These are phyloP conservation scores for Colletotrichum sublineola DNA, from an alignment of 2,329 filamentous ascomycete species.

Conservation along the genomic window DNA sequence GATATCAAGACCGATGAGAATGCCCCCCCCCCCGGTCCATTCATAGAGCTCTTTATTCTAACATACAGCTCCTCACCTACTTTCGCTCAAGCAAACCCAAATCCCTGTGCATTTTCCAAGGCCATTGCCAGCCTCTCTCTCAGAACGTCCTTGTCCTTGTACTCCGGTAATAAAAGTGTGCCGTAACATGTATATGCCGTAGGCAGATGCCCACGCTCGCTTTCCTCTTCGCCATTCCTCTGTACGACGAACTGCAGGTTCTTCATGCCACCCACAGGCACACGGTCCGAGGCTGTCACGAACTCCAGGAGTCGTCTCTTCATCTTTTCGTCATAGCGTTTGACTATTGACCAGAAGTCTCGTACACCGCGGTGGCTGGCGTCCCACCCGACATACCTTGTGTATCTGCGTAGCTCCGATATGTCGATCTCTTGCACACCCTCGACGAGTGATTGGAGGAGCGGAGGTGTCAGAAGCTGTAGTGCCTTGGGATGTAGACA, in stretches of 20 bases:
- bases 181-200: constrained; percentile 96
- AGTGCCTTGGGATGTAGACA: constrained; percentile 80
- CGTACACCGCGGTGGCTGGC: constrained; percentile 76
- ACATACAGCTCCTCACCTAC: constrained; percentile 13
- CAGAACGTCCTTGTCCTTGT: constrained; percentile 77
- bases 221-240: constrained; percentile 76
- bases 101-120: constrained; percentile 88
- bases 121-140: constrained; percentile 84
- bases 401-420: constrained; percentile 75
- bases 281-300: constrained; percentile 90
- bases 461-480: constrained; percentile 76
- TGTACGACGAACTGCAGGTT: constrained; percentile 89
- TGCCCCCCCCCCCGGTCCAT: background rate
- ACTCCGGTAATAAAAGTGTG: constrained; percentile 87
- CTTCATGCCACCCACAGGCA: constrained; percentile 87
- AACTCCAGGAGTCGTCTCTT: constrained; percentile 88
- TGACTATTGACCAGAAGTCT: constrained; percentile 88
- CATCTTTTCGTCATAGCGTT: constrained; percentile 74
- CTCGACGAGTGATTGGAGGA: constrained; percentile 85
- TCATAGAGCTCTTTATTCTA: constrained; percentile 1
- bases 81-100: constrained; percentile 77
- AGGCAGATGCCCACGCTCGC: constrained; percentile 72
- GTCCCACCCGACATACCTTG: constrained; percentile 87
- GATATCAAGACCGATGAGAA: constrained; percentile 13
- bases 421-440: constrained; percentile 87